Conservation (phyloP, 2,329 filamentous ascomycete genomes). For the Bipolaris cookei region DNA sequence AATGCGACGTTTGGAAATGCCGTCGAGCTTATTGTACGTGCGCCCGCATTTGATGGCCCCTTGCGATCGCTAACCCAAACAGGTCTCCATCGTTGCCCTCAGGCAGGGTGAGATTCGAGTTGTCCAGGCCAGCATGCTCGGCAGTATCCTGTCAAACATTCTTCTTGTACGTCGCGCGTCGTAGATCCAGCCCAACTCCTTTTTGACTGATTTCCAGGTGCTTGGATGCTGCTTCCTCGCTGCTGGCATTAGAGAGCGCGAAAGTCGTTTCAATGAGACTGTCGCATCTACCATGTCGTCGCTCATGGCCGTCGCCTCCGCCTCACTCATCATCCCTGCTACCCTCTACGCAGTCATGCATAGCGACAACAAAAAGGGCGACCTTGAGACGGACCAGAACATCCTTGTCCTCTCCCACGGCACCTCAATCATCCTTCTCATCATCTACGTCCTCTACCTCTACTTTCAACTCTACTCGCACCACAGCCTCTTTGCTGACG, state of each 20-base stretch:
- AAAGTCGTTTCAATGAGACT: constrained; percentile 69
- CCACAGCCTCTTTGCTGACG: constrained; percentile 55
- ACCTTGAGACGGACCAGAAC: constrained; percentile 54
- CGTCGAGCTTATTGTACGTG: constrained; percentile 73
- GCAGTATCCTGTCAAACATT: constrained; percentile 93
- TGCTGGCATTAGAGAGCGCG: constrained; percentile 53
- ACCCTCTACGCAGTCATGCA: constrained; percentile 59
- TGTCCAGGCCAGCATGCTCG: constrained; percentile 97
- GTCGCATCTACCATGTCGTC: constrained; percentile 78
- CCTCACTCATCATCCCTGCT: constrained; percentile 61
- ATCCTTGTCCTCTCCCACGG: constrained; percentile 59
- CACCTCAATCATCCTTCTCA: constrained; percentile 60
- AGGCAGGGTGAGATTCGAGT: constrained; percentile 86
- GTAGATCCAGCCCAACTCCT: neutral
- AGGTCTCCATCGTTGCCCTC: constrained; percentile 93
- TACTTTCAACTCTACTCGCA: constrained; percentile 62
- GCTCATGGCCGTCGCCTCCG: constrained; percentile 62
- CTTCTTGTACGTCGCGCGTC: constrained; percentile 65
- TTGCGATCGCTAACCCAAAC: constrained; percentile 14
- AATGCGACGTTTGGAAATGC: constrained; percentile 83
- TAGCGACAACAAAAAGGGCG: constrained; percentile 42
- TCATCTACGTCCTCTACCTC: constrained; percentile 61
- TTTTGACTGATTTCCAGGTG: constrained; percentile 60
- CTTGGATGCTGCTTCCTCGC: constrained; percentile 62
- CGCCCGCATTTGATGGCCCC: neutral